phyloP scores from a whole-genome alignment of 208 protist genomes.

The Trypanosoma brucei region DNA sequence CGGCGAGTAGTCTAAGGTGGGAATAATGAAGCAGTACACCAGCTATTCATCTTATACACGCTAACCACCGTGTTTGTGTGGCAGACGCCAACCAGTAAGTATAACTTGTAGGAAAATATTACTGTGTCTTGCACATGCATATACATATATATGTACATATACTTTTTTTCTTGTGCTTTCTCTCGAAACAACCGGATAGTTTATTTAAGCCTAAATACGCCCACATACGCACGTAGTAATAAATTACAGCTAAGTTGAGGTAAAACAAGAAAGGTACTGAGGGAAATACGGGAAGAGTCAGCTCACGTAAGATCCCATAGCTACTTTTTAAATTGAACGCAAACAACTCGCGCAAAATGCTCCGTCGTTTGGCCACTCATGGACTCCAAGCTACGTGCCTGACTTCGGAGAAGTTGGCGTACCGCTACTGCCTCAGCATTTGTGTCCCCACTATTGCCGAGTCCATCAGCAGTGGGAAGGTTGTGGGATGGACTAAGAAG shows the following conservation, averaged over 20 bases:
- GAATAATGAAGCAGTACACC: too few relatives aligned
- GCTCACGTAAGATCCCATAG: background rate
- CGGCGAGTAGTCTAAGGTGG: too few relatives aligned
- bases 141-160: background rate
- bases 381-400: constrained; percentile 11
- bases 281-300: too few relatives aligned
- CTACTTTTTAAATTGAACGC: background rate
- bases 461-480: constrained; percentile 96
- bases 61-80: too few relatives aligned
- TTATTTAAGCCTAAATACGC: too few relatives aligned
- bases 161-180: constrained; percentile 1
- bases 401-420: constrained; percentile 31
- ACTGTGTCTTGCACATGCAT: background rate
- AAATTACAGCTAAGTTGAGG: too few relatives aligned
- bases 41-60: too few relatives aligned
- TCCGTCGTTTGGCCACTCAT: constrained; percentile 50
- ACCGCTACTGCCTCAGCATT: constrained; percentile 88
- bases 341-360: constrained; percentile 29
- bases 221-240: too few relatives aligned
- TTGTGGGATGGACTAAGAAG: constrained; percentile 94
- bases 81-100: too few relatives aligned
- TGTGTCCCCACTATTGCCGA: constrained; percentile 96
- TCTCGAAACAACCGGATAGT: background rate
- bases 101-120: background rate
- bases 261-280: too few relatives aligned